These are phyloP conservation scores for Silene vulgaris DNA, from an alignment of 179 eudicot genomes.

Conservation along the genomic window DNA sequence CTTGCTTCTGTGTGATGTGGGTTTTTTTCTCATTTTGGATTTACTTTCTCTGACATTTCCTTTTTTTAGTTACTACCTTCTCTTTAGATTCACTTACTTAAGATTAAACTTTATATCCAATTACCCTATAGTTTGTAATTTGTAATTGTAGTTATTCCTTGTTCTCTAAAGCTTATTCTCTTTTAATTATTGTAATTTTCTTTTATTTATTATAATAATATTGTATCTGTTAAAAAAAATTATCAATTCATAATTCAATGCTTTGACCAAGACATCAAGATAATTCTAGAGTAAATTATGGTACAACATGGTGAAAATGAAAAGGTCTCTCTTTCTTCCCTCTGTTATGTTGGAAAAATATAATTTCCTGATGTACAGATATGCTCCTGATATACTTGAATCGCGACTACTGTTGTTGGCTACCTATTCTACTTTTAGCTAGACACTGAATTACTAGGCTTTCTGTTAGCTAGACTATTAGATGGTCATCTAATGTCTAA, in stretches of 20 bases:
- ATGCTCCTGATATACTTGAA: neutral
- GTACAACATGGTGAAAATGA: neutral
- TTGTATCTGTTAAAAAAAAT: too few relatives aligned
- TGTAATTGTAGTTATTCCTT: neutral
- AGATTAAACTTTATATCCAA: neutral
- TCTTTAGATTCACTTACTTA: neutral
- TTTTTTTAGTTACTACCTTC: neutral
- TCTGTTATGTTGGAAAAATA: neutral
- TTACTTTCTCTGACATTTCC: neutral
- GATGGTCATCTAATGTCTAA: neutral
- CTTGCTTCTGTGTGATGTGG: constrained; percentile 9
- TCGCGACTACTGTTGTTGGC: neutral
- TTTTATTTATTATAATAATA: too few relatives aligned
- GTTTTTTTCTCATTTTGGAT: neutral
- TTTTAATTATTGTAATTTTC: too few relatives aligned
- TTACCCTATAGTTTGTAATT: neutral
- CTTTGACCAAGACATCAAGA: neutral
- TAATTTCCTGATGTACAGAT: neutral
- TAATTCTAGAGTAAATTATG: neutral
- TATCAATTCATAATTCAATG: neutral
- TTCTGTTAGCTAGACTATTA: constrained; percentile 5
- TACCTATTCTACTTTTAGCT: neutral
- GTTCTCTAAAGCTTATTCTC: neutral
- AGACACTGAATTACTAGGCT: neutral
- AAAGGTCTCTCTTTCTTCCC: neutral